Evolutionary conservation across 1,284 basidiomycete species (phyloP), one percentile per base, ranked within the genome.

Genomic region (Amylostereum areolatum): DNA sequence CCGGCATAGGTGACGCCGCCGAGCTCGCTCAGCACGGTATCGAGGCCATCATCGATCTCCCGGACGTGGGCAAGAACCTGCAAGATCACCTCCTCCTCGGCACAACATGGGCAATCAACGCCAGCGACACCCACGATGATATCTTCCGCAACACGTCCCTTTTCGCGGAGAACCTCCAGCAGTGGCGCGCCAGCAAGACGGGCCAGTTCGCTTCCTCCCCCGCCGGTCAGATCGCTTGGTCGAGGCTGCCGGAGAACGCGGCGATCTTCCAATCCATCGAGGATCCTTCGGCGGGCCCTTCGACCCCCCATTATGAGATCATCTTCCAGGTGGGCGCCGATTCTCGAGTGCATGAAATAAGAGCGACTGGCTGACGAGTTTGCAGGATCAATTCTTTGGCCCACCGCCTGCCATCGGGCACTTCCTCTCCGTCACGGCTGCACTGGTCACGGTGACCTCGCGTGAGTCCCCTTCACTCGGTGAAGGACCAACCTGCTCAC

Each of bases 21-120:
- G 56, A 65, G 3, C 61, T 73, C 7, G 27, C 30, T 32, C 49
- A 51, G 9, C 55, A 62, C 10, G 63, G 64, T 25, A 64, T 68
- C 47, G 50, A 54, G 1, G 47, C 64, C 1, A 54, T 70, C 8
- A 51, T 68, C 7, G 50, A 66, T 55, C 52, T 47, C n/a, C 67
- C 68, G 5, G 60, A 63, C 47, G 73, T 75, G 30, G 75, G 76
- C 11, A 64, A 71, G 56, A 76, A 77, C 54, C 58, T 78, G 25
- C 58, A 60, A 28, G 70, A 71, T 47, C 71, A 73, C 41, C 52
- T 63, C 2, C 51, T 61, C 12, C 42, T 68, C 6, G 34, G 52
- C 3, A 60, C 59, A 43, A 48, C 55, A 8, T 73, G 58, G 53
- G 39, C 53, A 5, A 64, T 67, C 12, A 66, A 66, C 50, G 51